phyloP scores from a whole-genome alignment of 2,329 filamentous ascomycete species.

The Venturia asperata region DNA sequence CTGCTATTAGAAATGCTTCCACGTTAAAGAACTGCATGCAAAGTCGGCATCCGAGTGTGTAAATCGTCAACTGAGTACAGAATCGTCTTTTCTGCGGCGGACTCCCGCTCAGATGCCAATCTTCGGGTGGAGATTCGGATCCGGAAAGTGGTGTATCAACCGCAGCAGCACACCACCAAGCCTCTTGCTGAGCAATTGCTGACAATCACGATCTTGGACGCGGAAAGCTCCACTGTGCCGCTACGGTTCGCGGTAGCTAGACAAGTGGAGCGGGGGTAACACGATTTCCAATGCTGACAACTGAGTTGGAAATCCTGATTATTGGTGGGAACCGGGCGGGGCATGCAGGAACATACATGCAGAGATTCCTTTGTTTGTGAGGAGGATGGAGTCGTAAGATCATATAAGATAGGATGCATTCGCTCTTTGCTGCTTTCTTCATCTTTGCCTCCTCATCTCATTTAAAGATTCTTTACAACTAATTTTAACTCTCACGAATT shows the following conservation, averaged over 20 bases:
- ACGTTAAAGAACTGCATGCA: too few species aligned
- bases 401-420: neutral
- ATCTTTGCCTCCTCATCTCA: neutral
- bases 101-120: neutral
- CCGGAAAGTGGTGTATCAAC: constrained; percentile 1
- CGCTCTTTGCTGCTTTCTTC: neutral
- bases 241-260: neutral
- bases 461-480: neutral
- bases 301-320: neutral
- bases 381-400: neutral
- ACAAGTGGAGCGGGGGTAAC: neutral
- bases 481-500: neutral
- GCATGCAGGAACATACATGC: neutral
- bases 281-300: constrained; percentile 8
- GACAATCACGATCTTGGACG: neutral
- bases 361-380: neutral
- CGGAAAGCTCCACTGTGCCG: neutral
- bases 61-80: too few species aligned
- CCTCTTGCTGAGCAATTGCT: constrained; percentile 9
- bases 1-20: too few species aligned
- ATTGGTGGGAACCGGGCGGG: neutral
- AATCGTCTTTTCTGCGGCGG: too few species aligned
- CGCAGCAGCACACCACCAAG: neutral
- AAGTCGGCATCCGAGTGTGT: too few species aligned
- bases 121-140: neutral